A percentile compares a stretch with the other conserved stretches of the same genome.
phyloP scores from a whole-genome alignment of 2,329 filamentous ascomycete genomes.

The Diaporthe ampelina region DNA sequence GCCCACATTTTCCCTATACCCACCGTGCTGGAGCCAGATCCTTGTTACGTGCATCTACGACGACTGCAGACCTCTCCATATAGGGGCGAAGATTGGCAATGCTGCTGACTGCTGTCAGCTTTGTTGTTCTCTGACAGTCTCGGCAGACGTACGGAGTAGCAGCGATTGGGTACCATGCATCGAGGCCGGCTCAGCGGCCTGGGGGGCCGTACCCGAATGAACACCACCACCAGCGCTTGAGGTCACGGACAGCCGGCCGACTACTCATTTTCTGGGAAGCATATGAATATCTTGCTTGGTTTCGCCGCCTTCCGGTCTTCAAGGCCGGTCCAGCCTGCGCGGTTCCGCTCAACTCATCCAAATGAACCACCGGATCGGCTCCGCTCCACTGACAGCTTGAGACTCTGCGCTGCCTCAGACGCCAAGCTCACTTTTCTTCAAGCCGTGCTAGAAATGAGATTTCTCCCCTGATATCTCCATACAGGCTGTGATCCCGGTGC shows the following conservation, averaged over 20 bases:
- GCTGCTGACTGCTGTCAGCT: constrained; percentile 3
- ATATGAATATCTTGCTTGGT: neutral
- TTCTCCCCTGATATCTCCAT: too few relatives aligned
- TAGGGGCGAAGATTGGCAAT: neutral
- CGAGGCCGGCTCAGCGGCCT: constrained; percentile 2
- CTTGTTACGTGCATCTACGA: neutral
- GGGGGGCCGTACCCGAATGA: neutral
- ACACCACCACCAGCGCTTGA: neutral
- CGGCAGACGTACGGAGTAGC: neutral
- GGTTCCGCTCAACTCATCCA: too few relatives aligned
- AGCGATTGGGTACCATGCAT: neutral
- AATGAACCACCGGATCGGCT: too few relatives aligned
- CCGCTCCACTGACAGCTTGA: neutral
- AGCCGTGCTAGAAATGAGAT: too few relatives aligned
- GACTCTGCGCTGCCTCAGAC: neutral
- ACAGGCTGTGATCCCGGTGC: neutral
- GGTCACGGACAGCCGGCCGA: neutral
- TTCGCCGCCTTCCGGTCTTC: neutral
- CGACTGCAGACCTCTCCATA: neutral
- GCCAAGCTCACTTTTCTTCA: too few relatives aligned
- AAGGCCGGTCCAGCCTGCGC: neutral
- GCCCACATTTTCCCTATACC: neutral
- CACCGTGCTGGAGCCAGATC: neutral
- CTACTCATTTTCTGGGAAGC: neutral
- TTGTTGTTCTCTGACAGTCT: neutral